Evolutionary conservation across 2,329 filamentous ascomycete species (phyloP).

Genomic region (Beauveria rudraprayagi): DNA sequence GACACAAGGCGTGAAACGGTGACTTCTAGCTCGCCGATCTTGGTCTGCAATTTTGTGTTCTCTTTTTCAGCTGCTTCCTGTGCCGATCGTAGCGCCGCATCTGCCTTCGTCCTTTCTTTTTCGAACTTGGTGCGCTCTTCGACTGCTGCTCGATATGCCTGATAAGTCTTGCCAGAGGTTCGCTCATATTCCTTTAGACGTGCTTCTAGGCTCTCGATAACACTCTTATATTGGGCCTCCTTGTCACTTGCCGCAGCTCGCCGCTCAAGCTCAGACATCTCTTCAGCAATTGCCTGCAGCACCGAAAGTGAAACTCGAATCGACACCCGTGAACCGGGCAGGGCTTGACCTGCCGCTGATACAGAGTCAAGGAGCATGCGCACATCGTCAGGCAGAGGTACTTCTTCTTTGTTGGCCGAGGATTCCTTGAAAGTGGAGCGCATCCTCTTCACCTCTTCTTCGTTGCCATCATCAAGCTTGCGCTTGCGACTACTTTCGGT

Average conservation of each 20-base stretch:
- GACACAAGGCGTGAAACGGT: conserved; percentile 22
- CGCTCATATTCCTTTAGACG: conserved; percentile 38
- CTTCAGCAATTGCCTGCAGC: conserved; percentile 32
- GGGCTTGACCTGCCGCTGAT: conserved; percentile 10
- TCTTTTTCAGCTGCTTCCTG: conserved; percentile 23
- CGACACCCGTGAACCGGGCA: conserved; percentile 16
- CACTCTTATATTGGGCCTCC: conserved; percentile 30
- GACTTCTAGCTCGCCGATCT: conserved; percentile 30
- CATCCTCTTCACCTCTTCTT: conserved; percentile 23
- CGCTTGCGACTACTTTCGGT: conserved; percentile 35
- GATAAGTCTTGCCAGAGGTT: conserved; percentile 37
- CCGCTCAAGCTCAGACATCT: conserved; percentile 25
- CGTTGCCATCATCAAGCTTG: conserved; percentile 31
- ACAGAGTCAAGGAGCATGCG: conserved; percentile 22
- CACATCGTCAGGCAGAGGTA: conserved; percentile 26
- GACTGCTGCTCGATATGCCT: conserved; percentile 40
- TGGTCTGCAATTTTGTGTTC: conserved; percentile 29
- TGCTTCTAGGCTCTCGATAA: conserved; percentile 35
- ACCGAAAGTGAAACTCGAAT: conserved; percentile 23
- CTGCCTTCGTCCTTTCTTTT: conserved; percentile 35
- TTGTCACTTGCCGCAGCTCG: conserved; percentile 19
- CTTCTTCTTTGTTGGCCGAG: conserved; percentile 18
- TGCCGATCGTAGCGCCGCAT: conserved; percentile 22
- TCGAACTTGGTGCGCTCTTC: conserved; percentile 43
- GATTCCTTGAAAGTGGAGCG: conserved; percentile 19